These are phyloP conservation scores for Lipomyces yamadae DNA, from an alignment of 805 yeast species.

Conservation along the genomic window DNA sequence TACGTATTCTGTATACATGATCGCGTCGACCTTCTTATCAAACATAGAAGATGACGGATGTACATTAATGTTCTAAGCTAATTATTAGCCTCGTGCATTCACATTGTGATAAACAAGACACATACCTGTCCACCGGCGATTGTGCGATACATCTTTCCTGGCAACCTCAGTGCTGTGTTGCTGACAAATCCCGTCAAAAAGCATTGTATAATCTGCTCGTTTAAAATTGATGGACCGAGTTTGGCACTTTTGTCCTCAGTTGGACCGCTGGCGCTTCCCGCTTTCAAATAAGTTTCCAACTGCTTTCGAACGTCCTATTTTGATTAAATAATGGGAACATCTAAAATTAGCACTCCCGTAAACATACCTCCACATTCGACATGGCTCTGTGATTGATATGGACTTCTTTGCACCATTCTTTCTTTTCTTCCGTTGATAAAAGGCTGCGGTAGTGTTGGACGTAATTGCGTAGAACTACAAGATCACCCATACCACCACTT, in stretches of 20 bases:
- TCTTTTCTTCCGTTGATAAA: slow-evolving; percentile 58
- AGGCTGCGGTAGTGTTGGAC: slow-evolving; percentile 60
- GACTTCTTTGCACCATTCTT: slow-evolving; percentile 82
- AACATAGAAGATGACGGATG: slow-evolving; percentile 54
- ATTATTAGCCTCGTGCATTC: background rate
- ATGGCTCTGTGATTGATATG: slow-evolving; percentile 80
- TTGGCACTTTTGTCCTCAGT: background rate
- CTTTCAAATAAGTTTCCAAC: slow-evolving; percentile 51
- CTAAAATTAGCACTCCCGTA: background rate
- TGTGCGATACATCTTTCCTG: slow-evolving; percentile 90
- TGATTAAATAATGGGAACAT: background rate
- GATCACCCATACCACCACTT: slow-evolving; percentile 80
- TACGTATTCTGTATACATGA: slow-evolving; percentile 93
- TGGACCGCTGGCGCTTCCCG: slow-evolving; percentile 9
- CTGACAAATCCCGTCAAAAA: slow-evolving; percentile 83
- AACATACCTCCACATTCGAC: slow-evolving; percentile 55
- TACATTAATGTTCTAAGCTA: slow-evolving; percentile 24
- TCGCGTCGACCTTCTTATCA: slow-evolving; percentile 80
- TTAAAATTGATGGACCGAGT: slow-evolving; percentile 15
- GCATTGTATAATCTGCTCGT: slow-evolving; percentile 66
- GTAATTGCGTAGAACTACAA: slow-evolving; percentile 79
- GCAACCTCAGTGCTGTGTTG: slow-evolving; percentile 92
- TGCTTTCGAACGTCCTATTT: slow-evolving; percentile 70
- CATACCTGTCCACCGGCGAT: slow-evolving; percentile 72
- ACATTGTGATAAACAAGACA: background rate